These are phyloP conservation scores for Termitomyces sp. DNA, from an alignment of 768 basidiomycete genomes.

Conservation along the genomic window DNA sequence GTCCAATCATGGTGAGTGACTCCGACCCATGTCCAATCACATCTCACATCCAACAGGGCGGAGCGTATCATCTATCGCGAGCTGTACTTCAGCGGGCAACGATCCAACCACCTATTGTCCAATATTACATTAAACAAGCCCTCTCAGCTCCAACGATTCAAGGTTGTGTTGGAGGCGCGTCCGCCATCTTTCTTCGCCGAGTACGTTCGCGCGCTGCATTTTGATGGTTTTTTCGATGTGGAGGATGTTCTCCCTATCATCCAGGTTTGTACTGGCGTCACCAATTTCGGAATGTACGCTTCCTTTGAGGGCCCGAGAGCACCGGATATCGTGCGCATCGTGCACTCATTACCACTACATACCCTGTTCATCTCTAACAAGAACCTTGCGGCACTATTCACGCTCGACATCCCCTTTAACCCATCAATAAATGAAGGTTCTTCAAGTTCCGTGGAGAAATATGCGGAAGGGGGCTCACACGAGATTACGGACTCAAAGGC, in stretches of 20 bases:
- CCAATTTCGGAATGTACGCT: constrained; percentile 13
- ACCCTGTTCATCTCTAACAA: constrained; percentile 7
- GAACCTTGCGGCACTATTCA: constrained; percentile 2
- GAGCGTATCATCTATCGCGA: constrained; percentile 16
- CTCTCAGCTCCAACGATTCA: constrained; percentile 4
- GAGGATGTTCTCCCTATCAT: constrained; percentile 4
- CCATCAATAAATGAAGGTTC: not conserved
- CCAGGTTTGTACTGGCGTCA: constrained; percentile 9
- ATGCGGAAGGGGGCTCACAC: too few relatives aligned
- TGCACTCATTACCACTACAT: constrained; percentile 3
- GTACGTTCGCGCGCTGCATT: constrained; percentile 8
- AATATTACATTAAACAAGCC: not conserved
- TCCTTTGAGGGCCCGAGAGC: constrained; percentile 2
- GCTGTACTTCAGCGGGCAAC: constrained; percentile 12
- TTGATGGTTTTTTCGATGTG: not conserved
- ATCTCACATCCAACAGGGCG: constrained; percentile 6
- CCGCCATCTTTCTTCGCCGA: constrained; percentile 11
- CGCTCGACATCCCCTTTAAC: not conserved
- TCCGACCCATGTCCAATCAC: too few relatives aligned
- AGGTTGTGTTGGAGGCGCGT: constrained; percentile 3
- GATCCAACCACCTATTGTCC: not conserved
- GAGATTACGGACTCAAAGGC: not conserved
- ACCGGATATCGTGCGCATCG: not conserved
- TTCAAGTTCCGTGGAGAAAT: not conserved
- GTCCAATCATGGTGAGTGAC: constrained; percentile 11